Evolutionary conservation across 495 filamentous ascomycete species (phyloP), one percentile per base, ranked within the genome.

Genomic region (Amniculicola lignicola): DNA sequence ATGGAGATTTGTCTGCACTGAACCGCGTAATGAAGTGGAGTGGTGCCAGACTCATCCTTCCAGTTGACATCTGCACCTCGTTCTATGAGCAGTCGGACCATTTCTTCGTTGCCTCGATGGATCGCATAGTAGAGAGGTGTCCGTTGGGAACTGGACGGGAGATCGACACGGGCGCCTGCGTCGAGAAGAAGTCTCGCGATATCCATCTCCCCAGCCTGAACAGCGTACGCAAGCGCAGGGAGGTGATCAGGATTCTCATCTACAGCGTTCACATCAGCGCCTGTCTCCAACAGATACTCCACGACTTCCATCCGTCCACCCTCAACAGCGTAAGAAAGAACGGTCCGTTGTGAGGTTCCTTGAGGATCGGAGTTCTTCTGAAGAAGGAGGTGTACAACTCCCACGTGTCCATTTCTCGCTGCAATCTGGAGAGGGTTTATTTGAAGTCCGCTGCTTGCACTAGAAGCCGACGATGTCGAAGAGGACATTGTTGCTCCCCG

Each of bases 61-160:
- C 40, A 21, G 16, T 43, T 43, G 16, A 43, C 40, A 43, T 9
- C 16, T 2, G 40, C 16, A 3, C 21, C 40, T 6, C 24, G 16
- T 12, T 43, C 40, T 4, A 43, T 15, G 24, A 43, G 40, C 5
- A 43, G 4, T 15, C 40, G 40, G 14, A 43, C 16, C 5, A 21
- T 21, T 9, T 43, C 40, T 12, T 21, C 40, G n/a, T 43, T 15
- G 14, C 40, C 40, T 5, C 40, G 16, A 4, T 21, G 16, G 19
- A 43, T 24, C 19, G 40, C 40, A 10, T 19, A 43, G 40, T 21
- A 43, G 19, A 43, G 40, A 21, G 40, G 40, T 6, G 40, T 43
- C 12, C 40, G 15, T 19, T 4, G 16, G 4, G 5, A 12, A 12
- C 3, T 12, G 14, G 4, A 21, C 24, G 4, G 15, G 5, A 21